Percentiles rank a stretch among this genome's conserved stretches.
These are phyloP conservation scores for Neostapfia colusana DNA, from an alignment of 176 grass and related monocot species.

Conservation along the genomic window DNA sequence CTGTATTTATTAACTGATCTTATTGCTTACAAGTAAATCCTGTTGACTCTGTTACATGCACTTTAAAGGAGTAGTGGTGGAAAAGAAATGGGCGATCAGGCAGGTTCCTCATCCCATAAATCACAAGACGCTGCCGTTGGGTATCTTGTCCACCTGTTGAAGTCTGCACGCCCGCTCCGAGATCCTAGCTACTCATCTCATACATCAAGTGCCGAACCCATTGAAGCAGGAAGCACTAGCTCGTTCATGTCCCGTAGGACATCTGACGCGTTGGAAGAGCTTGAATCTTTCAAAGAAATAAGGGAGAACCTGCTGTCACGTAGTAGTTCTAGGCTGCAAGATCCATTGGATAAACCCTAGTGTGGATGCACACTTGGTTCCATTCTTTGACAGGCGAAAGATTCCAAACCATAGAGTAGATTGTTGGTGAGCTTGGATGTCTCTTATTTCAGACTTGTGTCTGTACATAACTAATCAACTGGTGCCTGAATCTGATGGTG, in stretches of 20 bases:
- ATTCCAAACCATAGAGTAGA: slow-evolving; percentile 13
- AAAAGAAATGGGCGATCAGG: slow-evolving; percentile 55
- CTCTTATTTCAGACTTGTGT: neutral
- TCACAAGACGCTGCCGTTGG: slow-evolving; percentile 89
- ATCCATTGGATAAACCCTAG: slow-evolving; percentile 47
- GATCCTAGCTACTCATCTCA: slow-evolving; percentile 68
- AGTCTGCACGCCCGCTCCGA: slow-evolving; percentile 60
- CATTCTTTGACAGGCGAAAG: slow-evolving; percentile 11
- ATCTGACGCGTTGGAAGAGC: slow-evolving; percentile 76
- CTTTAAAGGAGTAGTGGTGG: slow-evolving; percentile 72
- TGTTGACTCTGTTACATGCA: neutral
- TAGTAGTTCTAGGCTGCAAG: slow-evolving; percentile 57
- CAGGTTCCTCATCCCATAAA: slow-evolving; percentile 63
- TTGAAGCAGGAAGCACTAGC: slow-evolving; percentile 53
- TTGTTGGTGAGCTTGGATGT: slow-evolving; percentile 23
- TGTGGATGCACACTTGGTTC: neutral
- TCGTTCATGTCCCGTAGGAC: slow-evolving; percentile 70
- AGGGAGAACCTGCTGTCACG: slow-evolving; percentile 63
- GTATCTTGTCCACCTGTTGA: slow-evolving; percentile 78
- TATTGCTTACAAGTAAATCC: neutral
- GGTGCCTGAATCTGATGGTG: slow-evolving; percentile 8
- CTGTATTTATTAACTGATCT: neutral
- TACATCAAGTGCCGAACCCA: slow-evolving; percentile 58
- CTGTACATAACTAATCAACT: slow-evolving; percentile 45
- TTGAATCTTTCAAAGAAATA: slow-evolving; percentile 74